Conservation (phyloP, 2,329 filamentous ascomycete genomes). For the Cadophora luteo-olivacea region DNA sequence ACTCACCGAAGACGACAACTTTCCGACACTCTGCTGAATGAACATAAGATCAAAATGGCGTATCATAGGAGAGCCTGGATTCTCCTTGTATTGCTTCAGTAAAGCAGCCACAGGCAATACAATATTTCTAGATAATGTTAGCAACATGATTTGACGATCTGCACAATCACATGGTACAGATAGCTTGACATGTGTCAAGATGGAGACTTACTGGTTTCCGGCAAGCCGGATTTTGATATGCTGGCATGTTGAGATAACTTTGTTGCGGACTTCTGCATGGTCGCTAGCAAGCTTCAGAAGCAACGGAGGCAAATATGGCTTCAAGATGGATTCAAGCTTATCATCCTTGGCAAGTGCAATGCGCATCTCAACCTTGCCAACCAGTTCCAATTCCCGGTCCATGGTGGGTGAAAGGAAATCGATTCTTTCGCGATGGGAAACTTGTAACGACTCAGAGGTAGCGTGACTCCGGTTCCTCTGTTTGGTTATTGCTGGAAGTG, state of each 20-base stretch:
- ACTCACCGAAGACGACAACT: slow-evolving; percentile 56
- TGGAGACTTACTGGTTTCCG: slow-evolving; percentile 44
- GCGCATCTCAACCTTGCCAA: slow-evolving; percentile 82
- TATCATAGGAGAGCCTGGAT: slow-evolving; percentile 70
- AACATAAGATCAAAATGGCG: slow-evolving; percentile 89
- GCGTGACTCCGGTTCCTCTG: neutral
- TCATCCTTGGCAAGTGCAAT: slow-evolving; percentile 79
- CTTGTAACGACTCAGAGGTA: neutral
- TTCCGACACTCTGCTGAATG: slow-evolving; percentile 80
- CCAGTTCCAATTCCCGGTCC: slow-evolving; percentile 72
- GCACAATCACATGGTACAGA: neutral
- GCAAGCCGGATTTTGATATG: slow-evolving; percentile 67
- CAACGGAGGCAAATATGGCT: slow-evolving; percentile 80
- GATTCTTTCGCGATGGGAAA: neutral
- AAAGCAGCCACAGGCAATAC: slow-evolving; percentile 84
- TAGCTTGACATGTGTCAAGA: neutral
- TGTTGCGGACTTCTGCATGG: slow-evolving; percentile 79
- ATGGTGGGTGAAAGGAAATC: slow-evolving; percentile 34
- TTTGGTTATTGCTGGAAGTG: neutral
- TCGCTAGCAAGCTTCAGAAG: slow-evolving; percentile 87
- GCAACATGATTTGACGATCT: neutral
- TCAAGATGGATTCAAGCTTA: slow-evolving; percentile 79
- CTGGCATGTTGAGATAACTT: slow-evolving; percentile 75
- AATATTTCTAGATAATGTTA: slow-evolving; percentile 52
- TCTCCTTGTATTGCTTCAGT: slow-evolving; percentile 87